Percentiles rank a stretch among this genome's conserved stretches.
These are phyloP conservation scores for Amaranthus cruentus DNA, from an alignment of 148 eudicot species.

Conservation along the genomic window DNA sequence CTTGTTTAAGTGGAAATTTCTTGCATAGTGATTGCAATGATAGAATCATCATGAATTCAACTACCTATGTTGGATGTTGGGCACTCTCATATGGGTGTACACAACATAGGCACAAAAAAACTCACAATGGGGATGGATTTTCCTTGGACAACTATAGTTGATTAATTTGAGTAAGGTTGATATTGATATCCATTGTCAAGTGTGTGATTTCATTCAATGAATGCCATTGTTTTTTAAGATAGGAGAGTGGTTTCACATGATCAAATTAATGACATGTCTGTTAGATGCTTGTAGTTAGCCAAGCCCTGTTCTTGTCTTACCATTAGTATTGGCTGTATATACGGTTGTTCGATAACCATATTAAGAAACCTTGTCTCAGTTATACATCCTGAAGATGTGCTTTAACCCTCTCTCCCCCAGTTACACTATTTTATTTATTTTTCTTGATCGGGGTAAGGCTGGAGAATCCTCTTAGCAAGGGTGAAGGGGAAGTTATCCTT, in stretches of 20 bases:
- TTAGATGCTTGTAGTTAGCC: background rate
- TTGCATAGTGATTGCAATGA: background rate
- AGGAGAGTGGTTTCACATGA: background rate
- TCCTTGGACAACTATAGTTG: background rate
- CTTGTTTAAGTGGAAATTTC: background rate
- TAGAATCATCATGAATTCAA: background rate
- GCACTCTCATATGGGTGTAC: background rate
- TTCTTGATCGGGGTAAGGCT: too few relatives aligned
- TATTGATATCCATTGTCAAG: background rate
- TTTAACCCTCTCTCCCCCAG: background rate
- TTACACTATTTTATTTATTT: background rate
- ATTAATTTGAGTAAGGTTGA: background rate
- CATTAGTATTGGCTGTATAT: background rate
- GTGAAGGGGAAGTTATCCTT: too few relatives aligned
- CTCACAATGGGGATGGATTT: background rate
- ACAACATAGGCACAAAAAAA: background rate
- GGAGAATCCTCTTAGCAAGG: too few relatives aligned
- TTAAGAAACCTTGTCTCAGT: background rate
- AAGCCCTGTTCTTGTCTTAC: background rate
- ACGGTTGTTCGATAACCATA: too few relatives aligned
- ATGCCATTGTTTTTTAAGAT: background rate
- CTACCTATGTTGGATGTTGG: background rate
- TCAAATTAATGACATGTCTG: background rate
- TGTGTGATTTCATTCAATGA: background rate
- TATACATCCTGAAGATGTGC: background rate